A percentile compares a stretch with the other conserved stretches of the same genome.
phyloP scores from a whole-genome alignment of 1,284 basidiomycete species.

The Apiotrichum veenhuisii region DNA sequence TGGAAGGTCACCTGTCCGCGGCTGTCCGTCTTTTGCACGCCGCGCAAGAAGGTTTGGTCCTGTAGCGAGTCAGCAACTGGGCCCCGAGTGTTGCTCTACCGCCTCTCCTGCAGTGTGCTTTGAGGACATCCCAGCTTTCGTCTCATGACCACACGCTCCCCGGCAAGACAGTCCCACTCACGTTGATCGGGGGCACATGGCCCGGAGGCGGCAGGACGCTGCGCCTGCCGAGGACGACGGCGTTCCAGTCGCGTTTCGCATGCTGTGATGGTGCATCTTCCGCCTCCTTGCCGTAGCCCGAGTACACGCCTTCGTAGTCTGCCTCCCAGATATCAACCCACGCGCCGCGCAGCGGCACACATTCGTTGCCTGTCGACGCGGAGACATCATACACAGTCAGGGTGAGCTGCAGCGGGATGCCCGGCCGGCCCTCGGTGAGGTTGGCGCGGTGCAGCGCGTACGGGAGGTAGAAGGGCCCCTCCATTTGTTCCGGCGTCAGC shows the following conservation, averaged over 20 bases:
- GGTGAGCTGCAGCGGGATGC: constrained; percentile 19
- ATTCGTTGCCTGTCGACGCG: not conserved
- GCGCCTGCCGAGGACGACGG: constrained; percentile 1
- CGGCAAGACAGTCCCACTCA: no score
- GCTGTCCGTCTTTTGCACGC: constrained; percentile 22
- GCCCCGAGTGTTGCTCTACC: no score
- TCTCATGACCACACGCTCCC: no score
- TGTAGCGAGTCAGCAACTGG: constrained; percentile 4
- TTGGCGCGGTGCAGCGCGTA: constrained; percentile 16
- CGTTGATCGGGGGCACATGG: constrained; percentile 8
- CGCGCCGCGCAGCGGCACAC: constrained; percentile 17
- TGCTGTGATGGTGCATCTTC: constrained; percentile 6
- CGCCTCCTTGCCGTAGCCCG: constrained; percentile 14
- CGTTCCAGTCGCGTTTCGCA: constrained; percentile 1
- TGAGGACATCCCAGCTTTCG: no score
- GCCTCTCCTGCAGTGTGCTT: no score
- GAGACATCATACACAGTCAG: constrained; percentile 16
- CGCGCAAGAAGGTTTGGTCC: constrained; percentile 30
- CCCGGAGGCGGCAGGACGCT: constrained; percentile 7
- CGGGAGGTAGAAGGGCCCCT: constrained; percentile 31
- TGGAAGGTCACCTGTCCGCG: constrained; percentile 19
- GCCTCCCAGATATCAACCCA: constrained; percentile 26
- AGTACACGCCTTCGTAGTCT: constrained; percentile 20
- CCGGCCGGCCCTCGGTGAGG: constrained; percentile 20
- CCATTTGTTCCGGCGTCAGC: not conserved